Evolutionary conservation across 2,329 filamentous ascomycete genomes (phyloP), one percentile per base, ranked within the genome.

Genomic region (Dryadomyces quercus-mongolicae): DNA sequence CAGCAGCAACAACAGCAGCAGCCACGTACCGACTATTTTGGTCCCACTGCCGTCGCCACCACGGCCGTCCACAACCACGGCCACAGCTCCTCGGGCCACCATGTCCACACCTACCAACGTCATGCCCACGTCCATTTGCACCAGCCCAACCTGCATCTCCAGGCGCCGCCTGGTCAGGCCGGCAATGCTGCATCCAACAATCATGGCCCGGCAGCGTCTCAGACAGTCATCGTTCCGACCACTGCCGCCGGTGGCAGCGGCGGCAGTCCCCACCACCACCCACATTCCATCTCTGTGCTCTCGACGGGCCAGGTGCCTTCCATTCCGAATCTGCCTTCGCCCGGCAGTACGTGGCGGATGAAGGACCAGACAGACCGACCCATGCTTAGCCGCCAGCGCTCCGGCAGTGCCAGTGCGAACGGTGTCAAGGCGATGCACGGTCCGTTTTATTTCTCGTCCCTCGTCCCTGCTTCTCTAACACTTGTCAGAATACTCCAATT

Each of bases 1-100:
- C 16, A 21, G 44, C 13, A 38, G 47, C 31, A 40, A 31, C 16
- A 21, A 40, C 13, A 38, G 53, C 38, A 25, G 42, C 36, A 92
- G 65, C 77, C 74, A 55, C 84, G 83, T 25, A 80, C 80, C 49
- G 90, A 93, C 62, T 95, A 95, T 67, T 95, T 95, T 62, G 86
- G 88, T 36, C 84, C 85, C 70, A 62, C 67, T 58, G 68, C 68
- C 61, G 51, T 53, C 12, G 36, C 56, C 36, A 51, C 51, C 9
- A 46, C 53, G 43, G 3, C 18, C 45, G 15, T 12, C 18, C 51
- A 53, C 31, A 46, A 54, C 31, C 48, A 58, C 16, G 51, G 56
- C 25, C 69, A 70, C 15, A 65, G 52, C 15, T 31, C 54, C 1
- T 7, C 55, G 13, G 12, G 50, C 9, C 52, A 57, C 51, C 43